A percentile compares a stretch with the other conserved stretches of the same genome.
Evolutionary conservation across 2,329 filamentous ascomycete genomes (phyloP).

Genomic region (Cryphonectria japonica): DNA sequence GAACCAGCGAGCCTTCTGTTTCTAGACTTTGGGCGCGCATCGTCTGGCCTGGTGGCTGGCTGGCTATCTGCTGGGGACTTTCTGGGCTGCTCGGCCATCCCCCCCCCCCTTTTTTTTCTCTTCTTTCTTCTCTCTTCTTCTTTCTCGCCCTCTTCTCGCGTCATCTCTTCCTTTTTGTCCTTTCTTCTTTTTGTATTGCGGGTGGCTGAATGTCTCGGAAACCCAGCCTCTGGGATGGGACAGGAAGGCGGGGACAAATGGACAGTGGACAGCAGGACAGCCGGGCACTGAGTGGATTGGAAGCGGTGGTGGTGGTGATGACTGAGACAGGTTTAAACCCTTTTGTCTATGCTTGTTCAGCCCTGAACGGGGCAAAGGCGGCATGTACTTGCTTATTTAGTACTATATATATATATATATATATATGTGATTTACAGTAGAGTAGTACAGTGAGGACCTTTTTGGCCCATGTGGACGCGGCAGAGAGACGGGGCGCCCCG

Average conservation of each 20-base stretch:
- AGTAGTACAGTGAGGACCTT: not conserved
- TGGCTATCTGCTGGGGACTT: too few relatives aligned
- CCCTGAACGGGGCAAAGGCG: not conserved
- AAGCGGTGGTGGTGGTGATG: not conserved
- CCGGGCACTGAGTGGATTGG: too few relatives aligned
- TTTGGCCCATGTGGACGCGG: conserved; percentile 1
- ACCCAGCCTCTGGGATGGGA: not conserved
- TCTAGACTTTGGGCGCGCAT: too few relatives aligned
- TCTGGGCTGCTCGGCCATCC: too few relatives aligned
- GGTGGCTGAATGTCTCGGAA: not conserved
- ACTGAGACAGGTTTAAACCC: not conserved
- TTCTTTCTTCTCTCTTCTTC: too few relatives aligned
- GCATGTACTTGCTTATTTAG: too few relatives aligned
- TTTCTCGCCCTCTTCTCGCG: too few relatives aligned
- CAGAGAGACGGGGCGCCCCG: conserved; percentile 2
- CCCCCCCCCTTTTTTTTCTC: too few relatives aligned
- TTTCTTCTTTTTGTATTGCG: not conserved
- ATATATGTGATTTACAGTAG: too few relatives aligned
- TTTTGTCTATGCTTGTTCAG: not conserved
- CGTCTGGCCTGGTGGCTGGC: not conserved
- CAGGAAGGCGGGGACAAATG: not conserved
- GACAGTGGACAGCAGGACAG: not conserved
- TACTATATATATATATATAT: too few relatives aligned
- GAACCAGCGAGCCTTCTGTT: too few relatives aligned
- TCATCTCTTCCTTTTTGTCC: too few relatives aligned